Percentiles rank a stretch among this genome's conserved stretches.
These are phyloP conservation scores for Arthroderma uncinatum DNA, from an alignment of 2,329 filamentous ascomycete genomes.

Conservation along the genomic window DNA sequence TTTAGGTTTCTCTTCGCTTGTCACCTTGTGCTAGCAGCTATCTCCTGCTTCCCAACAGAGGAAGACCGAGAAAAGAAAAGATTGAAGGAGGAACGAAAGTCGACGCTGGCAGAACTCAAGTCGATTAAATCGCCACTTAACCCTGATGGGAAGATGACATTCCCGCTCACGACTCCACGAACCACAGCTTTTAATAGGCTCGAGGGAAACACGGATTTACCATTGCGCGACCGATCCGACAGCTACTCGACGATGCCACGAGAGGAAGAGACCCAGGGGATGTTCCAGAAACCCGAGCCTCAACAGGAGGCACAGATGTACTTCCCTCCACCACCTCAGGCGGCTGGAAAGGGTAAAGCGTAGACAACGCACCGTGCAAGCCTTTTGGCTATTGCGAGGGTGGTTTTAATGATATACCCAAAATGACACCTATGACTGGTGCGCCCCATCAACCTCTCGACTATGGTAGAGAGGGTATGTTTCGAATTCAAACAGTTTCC, in stretches of 20 bases:
- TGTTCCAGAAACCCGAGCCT: slow-evolving; percentile 13
- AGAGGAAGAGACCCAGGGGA: slow-evolving; percentile 12
- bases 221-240: slow-evolving; percentile 25
- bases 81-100: slow-evolving; percentile 24
- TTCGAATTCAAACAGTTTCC: neutral
- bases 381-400: neutral
- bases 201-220: slow-evolving; percentile 30
- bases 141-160: slow-evolving; percentile 21
- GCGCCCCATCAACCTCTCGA: neutral
- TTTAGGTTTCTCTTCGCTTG: slow-evolving; percentile 40
- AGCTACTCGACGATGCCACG: slow-evolving; percentile 6
- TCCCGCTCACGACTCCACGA: slow-evolving; percentile 33
- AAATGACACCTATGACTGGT: neutral
- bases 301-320: slow-evolving; percentile 24
- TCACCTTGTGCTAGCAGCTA: slow-evolving; percentile 39
- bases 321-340: slow-evolving; percentile 35
- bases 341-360: slow-evolving; percentile 20
- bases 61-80: slow-evolving; percentile 24
- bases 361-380: neutral
- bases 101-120: slow-evolving; percentile 24
- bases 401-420: neutral
- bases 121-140: slow-evolving; percentile 31
- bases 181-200: slow-evolving; percentile 34
- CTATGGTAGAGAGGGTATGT: neutral
- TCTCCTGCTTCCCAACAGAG: slow-evolving; percentile 37